A percentile compares a stretch with the other conserved stretches of the same genome.
Evolutionary conservation across 176 grass and related monocot species (phyloP).

Genomic region (Carex myosuroides): DNA sequence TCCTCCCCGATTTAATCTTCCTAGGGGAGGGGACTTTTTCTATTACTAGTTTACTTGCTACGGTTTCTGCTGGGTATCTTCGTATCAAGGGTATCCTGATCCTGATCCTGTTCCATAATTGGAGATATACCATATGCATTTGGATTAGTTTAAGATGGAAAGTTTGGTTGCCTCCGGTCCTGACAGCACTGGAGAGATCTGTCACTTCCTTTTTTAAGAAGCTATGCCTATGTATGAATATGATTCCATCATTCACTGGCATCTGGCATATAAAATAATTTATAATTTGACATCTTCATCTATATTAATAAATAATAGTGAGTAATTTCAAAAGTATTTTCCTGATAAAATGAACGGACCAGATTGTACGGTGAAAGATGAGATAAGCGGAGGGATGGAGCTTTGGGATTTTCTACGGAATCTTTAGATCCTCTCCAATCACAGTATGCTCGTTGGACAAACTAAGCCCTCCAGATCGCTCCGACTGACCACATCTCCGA

Average conservation of each 20-base stretch:
- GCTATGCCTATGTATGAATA: background rate
- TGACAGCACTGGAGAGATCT: background rate
- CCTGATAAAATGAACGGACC: no score
- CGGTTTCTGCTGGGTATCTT: slow-evolving; percentile 3
- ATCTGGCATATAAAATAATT: background rate
- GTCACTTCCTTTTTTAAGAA: background rate
- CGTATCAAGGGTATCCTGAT: background rate
- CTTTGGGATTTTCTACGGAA: no score
- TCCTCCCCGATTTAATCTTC: background rate
- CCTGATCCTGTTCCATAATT: background rate
- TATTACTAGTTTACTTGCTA: background rate
- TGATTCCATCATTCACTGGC: background rate
- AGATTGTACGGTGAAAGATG: no score
- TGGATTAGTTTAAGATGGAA: background rate
- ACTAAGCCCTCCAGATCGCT: background rate
- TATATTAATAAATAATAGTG: background rate
- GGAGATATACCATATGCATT: background rate
- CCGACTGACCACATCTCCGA: background rate
- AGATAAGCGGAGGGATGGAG: no score
- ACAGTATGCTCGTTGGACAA: no score
- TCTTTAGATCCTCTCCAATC: no score
- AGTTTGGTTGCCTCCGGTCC: background rate
- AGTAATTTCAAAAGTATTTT: background rate
- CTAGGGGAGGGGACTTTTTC: background rate
- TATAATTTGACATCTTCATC: background rate